Base-by-base conservation (phyloP, 768 basidiomycete genomes). In the Chalciporus pseudorubinellus region DNA sequence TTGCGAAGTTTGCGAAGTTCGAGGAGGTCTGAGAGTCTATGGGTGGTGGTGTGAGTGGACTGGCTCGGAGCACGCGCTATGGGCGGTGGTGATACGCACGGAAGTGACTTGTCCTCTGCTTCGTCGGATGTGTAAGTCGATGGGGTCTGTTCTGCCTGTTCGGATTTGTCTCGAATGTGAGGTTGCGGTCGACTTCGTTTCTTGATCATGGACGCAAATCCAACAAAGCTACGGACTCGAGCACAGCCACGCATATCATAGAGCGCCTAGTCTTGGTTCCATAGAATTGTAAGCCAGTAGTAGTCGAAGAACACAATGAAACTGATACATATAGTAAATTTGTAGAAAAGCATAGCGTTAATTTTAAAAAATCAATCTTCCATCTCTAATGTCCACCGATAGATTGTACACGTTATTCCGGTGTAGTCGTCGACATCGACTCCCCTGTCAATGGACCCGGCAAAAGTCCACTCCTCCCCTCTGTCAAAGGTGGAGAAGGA, bases 21-120 rank as follows among this genome's bases (percentile, higher is more conserved):
- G 38, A 95, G 80, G 16, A 98, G 78, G 47, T 95, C 92, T 56
- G 88, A 81, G 22, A 95, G 70, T 48, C 90, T 91, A 53, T 41
- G 7, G n/a, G n/a, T n/a, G n/a, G n/a, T n/a, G n/a, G n/a, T n/a
- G 13, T 13, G 29, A 31, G 29, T 33, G 40, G n/a, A 20, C 14
- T 26, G 26, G 14, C n/a, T n/a, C n/a, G n/a, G n/a, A n/a, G n/a
- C n/a, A n/a, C n/a, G n/a, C n/a, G n/a, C n/a, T n/a, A n/a, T n/a
- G 13, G 6, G 33, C 36, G 29, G 18, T 29, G 2, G 29, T n/a
- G 20, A 24, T 40, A 74, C 81, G 55, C 71, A 85, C 85, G 79
- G 78, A 48, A 81, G 59, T 8, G 74, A 66, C 11, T 71, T 67
- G 26, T 67, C 62, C 9, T 72, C 70, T 9, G 73, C 72, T 12